Evolutionary conservation across 192 early-diverging fungal species (phyloP).

Genomic region (Neocallimastix lanati): DNA sequence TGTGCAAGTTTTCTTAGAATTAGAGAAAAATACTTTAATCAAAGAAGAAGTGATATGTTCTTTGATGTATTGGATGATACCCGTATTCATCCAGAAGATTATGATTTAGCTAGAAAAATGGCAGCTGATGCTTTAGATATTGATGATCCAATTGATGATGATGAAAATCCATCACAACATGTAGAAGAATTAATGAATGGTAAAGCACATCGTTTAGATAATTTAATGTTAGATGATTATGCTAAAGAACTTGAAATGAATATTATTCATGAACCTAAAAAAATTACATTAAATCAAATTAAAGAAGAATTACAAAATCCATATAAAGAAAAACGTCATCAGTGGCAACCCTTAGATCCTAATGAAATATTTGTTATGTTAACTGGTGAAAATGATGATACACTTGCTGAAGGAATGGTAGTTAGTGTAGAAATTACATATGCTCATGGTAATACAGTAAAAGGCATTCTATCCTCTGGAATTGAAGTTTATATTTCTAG

Average conservation of each 20-base stretch:
- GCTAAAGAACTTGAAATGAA: conserved; percentile 55
- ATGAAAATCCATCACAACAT: conserved; percentile 52
- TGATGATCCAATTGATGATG: conserved; percentile 36
- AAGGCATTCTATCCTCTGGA: background rate
- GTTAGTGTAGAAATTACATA: background rate
- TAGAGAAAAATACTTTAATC: conserved; percentile 23
- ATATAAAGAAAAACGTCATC: background rate
- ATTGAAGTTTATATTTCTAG: background rate
- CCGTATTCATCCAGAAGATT: conserved; percentile 88
- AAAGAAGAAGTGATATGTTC: conserved; percentile 12
- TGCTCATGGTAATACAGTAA: background rate
- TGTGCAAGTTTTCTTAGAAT: conserved; percentile 81
- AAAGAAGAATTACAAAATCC: background rate
- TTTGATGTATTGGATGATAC: conserved; percentile 80
- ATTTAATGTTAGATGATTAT: conserved; percentile 77
- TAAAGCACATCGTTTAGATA: conserved; percentile 50
- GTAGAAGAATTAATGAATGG: conserved; percentile 65
- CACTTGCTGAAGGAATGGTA: background rate
- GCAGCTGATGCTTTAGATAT: conserved; percentile 85
- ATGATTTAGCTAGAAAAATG: conserved; percentile 90
- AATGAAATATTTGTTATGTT: background rate
- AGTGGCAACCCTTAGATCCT: background rate
- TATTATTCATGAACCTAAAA: conserved; percentile 41
- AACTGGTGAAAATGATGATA: background rate
- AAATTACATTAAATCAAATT: too few species aligned